Percentiles rank a stretch among this genome's conserved stretches.
phyloP scores from a whole-genome alignment of 495 filamentous ascomycete genomes.

The Coniosporium apollinis region DNA sequence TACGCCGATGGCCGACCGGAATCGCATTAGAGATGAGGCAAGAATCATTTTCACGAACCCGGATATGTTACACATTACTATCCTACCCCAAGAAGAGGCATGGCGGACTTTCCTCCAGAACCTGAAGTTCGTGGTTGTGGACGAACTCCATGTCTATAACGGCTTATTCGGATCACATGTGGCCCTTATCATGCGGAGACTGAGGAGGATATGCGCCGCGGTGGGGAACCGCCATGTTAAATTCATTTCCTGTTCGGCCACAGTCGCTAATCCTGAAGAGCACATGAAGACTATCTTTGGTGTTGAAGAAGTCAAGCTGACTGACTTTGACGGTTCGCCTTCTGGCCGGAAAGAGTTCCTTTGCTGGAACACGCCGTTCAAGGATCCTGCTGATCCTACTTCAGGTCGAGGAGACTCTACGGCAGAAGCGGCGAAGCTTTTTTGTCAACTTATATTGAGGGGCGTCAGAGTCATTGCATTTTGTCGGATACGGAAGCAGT shows the following conservation, averaged over 20 bases:
- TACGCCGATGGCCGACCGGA: constrained; percentile 65
- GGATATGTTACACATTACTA: constrained; percentile 93
- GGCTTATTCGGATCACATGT: constrained; percentile 89
- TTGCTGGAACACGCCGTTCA: constrained; percentile 96
- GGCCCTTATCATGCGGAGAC: constrained; percentile 81
- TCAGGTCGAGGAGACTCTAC: constrained; percentile 73
- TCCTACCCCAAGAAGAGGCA: constrained; percentile 75
- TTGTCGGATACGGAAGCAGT: constrained; percentile 69
- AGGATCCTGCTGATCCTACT: constrained; percentile 71
- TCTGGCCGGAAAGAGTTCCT: constrained; percentile 89
- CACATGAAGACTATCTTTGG: constrained; percentile 93
- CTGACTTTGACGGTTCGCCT: constrained; percentile 86
- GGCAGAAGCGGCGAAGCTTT: constrained; percentile 70
- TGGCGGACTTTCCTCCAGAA: constrained; percentile 86
- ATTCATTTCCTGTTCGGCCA: constrained; percentile 95
- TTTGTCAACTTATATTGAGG: constrained; percentile 75
- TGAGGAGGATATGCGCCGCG: constrained; percentile 78
- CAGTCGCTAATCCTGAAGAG: constrained; percentile 80
- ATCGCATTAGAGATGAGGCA: constrained; percentile 69
- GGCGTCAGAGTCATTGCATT: constrained; percentile 93
- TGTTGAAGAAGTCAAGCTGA: constrained; percentile 57
- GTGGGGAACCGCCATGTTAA: constrained; percentile 77
- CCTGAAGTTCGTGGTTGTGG: constrained; percentile 72
- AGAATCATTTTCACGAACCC: constrained; percentile 96
- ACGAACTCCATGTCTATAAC: constrained; percentile 85